Conservation (phyloP, 179 eudicot genomes). For the Silene noctiflora region DNA sequence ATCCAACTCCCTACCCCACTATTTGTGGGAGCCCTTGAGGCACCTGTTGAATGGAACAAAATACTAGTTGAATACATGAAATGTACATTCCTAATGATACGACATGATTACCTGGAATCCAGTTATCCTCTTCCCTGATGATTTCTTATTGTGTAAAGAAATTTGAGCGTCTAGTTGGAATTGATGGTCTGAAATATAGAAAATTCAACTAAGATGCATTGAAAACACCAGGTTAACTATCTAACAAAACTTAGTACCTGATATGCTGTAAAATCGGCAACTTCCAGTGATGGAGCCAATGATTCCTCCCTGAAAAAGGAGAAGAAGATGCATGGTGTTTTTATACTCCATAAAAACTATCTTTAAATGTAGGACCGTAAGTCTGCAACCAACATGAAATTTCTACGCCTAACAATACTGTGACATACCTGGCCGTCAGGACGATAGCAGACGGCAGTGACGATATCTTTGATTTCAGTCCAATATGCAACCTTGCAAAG, state of each 20-base stretch:
- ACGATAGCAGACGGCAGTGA: slow-evolving; percentile 77
- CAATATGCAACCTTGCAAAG: slow-evolving; percentile 75
- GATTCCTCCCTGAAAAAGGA: slow-evolving; percentile 55
- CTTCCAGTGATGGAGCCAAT: slow-evolving; percentile 68
- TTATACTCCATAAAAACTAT: not conserved
- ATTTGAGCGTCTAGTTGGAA: slow-evolving; percentile 61
- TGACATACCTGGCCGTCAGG: slow-evolving; percentile 74
- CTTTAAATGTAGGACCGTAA: not conserved
- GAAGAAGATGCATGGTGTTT: too few relatives aligned
- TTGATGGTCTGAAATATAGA: slow-evolving; percentile 46
- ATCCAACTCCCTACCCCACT: not conserved
- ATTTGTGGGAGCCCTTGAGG: too few relatives aligned
- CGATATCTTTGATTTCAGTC: slow-evolving; percentile 74
- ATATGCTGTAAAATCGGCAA: slow-evolving; percentile 64
- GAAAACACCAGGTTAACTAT: too few relatives aligned
- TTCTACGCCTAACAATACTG: not conserved
- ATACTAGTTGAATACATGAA: not conserved
- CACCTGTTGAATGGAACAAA: not conserved
- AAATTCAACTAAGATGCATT: too few relatives aligned
- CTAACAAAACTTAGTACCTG: slow-evolving; percentile 43
- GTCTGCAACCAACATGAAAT: not conserved
- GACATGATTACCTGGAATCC: slow-evolving; percentile 64
- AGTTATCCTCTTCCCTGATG: slow-evolving; percentile 71
- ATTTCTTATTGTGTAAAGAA: slow-evolving; percentile 55
- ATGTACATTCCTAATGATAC: not conserved